Evolutionary conservation across 768 basidiomycete species (phyloP).

Genomic region (Kwoniella sp.): DNA sequence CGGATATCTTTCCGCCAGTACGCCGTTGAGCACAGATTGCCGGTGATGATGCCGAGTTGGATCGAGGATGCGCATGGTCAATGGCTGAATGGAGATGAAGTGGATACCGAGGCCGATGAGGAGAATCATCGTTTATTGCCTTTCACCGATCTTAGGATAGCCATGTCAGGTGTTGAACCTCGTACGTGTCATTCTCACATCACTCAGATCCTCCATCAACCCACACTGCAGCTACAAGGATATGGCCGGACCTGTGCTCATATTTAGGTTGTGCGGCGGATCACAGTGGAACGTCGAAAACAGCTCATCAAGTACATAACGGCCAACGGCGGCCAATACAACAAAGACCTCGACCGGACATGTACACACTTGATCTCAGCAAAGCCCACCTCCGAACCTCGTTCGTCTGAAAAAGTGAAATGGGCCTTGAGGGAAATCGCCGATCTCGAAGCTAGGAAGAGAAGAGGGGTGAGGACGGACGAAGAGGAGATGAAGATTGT

Average conservation of each 20-base stretch:
- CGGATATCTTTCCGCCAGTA: slow-evolving; percentile 67
- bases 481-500: slow-evolving; percentile 69
- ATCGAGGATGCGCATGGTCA: slow-evolving; percentile 68
- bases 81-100: slow-evolving; percentile 80
- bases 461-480: slow-evolving; percentile 57
- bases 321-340: slow-evolving; percentile 67
- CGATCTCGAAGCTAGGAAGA: slow-evolving; percentile 22
- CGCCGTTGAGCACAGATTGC: slow-evolving; percentile 75
- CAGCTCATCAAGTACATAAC: slow-evolving; percentile 68
- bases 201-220: background rate
- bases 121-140: slow-evolving; percentile 67
- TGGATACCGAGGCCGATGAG: slow-evolving; percentile 66
- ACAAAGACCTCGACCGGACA: slow-evolving; percentile 72
- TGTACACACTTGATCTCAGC: slow-evolving; percentile 80
- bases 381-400: slow-evolving; percentile 64
- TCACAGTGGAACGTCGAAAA: slow-evolving; percentile 61
- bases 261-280: too few relatives aligned
- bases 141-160: slow-evolving; percentile 71
- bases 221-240: background rate
- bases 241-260: too few relatives aligned
- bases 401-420: slow-evolving; percentile 64
- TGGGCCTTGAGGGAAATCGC: slow-evolving; percentile 42
- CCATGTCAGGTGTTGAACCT: slow-evolving; percentile 74
- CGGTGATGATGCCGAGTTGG: slow-evolving; percentile 78
- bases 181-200: slow-evolving; percentile 39